These are phyloP conservation scores for Rhodamnia rubescens DNA, from an alignment of 345 rosid genomes.

Conservation along the genomic window DNA sequence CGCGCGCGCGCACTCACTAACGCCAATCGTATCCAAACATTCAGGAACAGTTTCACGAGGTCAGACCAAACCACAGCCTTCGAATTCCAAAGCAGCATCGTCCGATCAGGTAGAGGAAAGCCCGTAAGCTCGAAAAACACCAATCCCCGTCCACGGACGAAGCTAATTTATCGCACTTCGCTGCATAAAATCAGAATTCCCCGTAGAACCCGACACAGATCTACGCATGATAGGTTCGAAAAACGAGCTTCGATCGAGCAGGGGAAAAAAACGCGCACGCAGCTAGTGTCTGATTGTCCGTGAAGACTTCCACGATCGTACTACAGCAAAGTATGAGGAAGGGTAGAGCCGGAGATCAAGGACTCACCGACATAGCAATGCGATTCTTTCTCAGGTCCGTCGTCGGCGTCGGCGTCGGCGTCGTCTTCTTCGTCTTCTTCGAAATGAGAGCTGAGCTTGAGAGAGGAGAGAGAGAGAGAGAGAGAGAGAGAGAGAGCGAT, in stretches of 20 bases:
- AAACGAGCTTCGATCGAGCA: neutral
- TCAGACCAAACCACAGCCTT: neutral
- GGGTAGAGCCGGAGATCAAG: neutral
- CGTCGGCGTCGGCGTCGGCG: neutral
- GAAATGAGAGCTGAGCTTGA: neutral
- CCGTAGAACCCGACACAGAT: neutral
- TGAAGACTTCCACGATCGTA: neutral
- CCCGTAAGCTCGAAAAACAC: neutral
- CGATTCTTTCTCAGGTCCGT: neutral
- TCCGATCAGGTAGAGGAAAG: neutral
- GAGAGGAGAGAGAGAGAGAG: neutral
- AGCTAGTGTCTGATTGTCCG: neutral
- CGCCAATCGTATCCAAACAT: neutral
- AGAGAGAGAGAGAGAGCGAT: neutral
- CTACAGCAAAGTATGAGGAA: neutral
- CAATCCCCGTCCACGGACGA: neutral
- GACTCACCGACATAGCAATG: constrained; percentile 5
- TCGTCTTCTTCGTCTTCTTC: neutral
- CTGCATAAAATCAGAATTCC: neutral
- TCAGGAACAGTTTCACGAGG: neutral
- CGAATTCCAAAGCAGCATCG: neutral
- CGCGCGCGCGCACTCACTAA: neutral
- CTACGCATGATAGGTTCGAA: neutral
- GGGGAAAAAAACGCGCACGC: neutral
- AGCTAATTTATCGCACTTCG: neutral